Base-by-base conservation (phyloP, 805 yeast genomes). In the Brettanomyces bruxellensis region DNA sequence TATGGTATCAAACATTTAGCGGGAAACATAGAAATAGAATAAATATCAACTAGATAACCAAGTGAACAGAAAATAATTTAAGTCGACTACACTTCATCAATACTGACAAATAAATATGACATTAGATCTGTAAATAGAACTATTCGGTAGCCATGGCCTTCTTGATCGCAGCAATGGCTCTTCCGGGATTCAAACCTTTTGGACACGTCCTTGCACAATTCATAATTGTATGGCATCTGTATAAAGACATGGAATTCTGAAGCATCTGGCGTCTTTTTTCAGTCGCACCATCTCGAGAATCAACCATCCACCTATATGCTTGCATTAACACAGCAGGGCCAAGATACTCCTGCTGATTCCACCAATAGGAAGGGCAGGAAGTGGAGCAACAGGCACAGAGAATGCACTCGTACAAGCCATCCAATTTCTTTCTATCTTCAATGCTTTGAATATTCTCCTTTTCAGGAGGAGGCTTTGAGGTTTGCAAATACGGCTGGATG, bases 311-410 rank as follows among this genome's bases (percentile, higher is more conserved):
- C 75, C 99, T 84, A 78, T 82, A 93, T 47, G 98, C 97, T 76
- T 93, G 99, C 96, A 93, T 86, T 68, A 93, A 78, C 46, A 93
- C 98, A 30, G 99, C 99, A 25, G 99, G 99, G 48, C 99, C 99
- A 59, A 93, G 74, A 71, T 93, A 93, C 75, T 93, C 95, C 71
- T 90, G 95, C 73, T 88, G 96, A 73, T 93, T 93, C 99, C 99
- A 93, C 99, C 99, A 93, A 78, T 93, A 93, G 3, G 98, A 90
- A 46, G 99, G 99, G 75, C 99, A 93, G 18, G 98, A 83, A 45
- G 99, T 93, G 34, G 97, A 90, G 71, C 99, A 91, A 72, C 99
- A 90, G 9, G 99, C 99, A 74, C 99, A 91, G 64, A 91, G 74
- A 60, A 91, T 91, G 76, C 99, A 91, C 72, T 91, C 98, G 72